Evolutionary conservation across 495 filamentous ascomycete species (phyloP), one percentile per base, ranked within the genome.

Genomic region (Aspergillus ellipticus): DNA sequence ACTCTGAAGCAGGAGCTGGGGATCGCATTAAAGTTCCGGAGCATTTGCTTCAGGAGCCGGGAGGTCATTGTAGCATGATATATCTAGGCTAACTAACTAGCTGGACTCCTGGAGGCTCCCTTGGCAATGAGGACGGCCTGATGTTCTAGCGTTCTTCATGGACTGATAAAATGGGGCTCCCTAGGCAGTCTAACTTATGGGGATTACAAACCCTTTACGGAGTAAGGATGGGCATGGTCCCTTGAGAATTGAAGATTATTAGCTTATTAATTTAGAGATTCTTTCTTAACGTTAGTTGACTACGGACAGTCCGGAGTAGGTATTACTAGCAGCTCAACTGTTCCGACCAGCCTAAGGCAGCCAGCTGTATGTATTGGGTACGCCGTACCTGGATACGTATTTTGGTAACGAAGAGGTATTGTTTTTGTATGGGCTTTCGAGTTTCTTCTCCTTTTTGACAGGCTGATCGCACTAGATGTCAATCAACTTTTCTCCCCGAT

Each of bases 401-500:
- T 15, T n/a, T n/a, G n/a, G n/a, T n/a, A 20, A 15, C 48, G 19
- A n/a, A 7, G 5, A 3, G 17, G 20, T 39, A 37, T 11, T 35
- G 9, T 22, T 42, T n/a, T 24, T 22, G 33, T 42, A 41, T 26
- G 17, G 26, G 11, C 39, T 52, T 41, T 17, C 41, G 10, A 16
- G 20, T 17, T 19, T 19, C 39, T 43, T 55, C 57, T 45, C 55
- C 51, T 49, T 58, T 57, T 42, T 53, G 49, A 50, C 43, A 42
- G 51, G 54, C 47, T 61, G 39, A 59, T 51, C 39, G 43, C 53
- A 51, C 48, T 62, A 54, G 37, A 60, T 35, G 59, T 60, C 53
- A 58, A 60, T 62, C 55, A 53, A 41, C 51, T 57, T 45, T 55
- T 65, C 51, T 57, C 51, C 53, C 58, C 56, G 62, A 65, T 61